A percentile compares a stretch with the other conserved stretches of the same genome.
Evolutionary conservation across 192 early-diverging fungal genomes (phyloP).

Genomic region (Funneliformis geosporum): DNA sequence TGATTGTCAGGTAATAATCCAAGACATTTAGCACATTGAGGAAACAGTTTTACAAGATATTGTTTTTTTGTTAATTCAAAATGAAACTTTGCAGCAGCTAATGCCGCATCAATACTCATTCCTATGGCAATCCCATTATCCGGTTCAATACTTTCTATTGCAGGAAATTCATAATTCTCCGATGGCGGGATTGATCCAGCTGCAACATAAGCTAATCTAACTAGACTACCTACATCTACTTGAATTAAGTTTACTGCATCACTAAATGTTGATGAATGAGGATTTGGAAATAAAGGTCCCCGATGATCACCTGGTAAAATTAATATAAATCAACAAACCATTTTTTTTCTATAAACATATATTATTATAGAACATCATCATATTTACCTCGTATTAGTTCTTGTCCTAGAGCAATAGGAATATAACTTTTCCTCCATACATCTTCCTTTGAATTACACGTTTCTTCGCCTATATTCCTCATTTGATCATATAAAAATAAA

Average conservation of each 20-base stretch:
- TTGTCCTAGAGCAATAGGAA: background rate
- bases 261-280: conserved; percentile 54
- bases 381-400: background rate
- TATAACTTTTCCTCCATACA: background rate
- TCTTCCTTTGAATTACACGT: background rate
- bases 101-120: conserved; percentile 60
- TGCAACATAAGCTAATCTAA: conserved; percentile 58
- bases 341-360: background rate
- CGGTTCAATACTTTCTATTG: conserved; percentile 44
- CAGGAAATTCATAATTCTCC: conserved; percentile 57
- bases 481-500: conserved; percentile 53
- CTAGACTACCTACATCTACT: conserved; percentile 52
- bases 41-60: conserved; percentile 76
- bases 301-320: conserved; percentile 43
- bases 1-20: conserved; percentile 50
- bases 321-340: background rate
- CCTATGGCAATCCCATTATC: conserved; percentile 62
- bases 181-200: conserved; percentile 59
- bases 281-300: conserved; percentile 56
- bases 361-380: background rate
- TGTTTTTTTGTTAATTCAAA: conserved; percentile 67
- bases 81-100: conserved; percentile 61
- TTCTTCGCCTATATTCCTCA: background rate
- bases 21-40: conserved; percentile 53
- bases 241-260: conserved; percentile 56